phyloP scores from a whole-genome alignment of 768 basidiomycete species.

The Tricholoma hemisulphureum region DNA sequence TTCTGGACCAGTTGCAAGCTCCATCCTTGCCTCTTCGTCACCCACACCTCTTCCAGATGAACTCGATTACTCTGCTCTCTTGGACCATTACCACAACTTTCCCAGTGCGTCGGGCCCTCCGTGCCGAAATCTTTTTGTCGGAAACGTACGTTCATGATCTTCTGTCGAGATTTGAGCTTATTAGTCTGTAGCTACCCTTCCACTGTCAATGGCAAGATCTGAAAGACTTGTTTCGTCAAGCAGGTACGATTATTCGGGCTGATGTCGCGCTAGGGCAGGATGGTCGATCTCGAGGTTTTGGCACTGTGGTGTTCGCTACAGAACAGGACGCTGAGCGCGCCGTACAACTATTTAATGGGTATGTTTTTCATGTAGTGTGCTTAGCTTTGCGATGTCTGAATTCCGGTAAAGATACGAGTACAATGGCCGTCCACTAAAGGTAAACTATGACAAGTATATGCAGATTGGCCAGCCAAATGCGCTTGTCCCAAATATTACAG shows the following conservation, averaged over 20 bases:
- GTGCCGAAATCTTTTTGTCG: conserved; percentile 75
- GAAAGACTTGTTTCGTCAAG: conserved; percentile 91
- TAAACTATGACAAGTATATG: conserved; percentile 86
- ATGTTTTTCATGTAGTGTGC: conserved; percentile 25
- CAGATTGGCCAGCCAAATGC: conserved; percentile 21
- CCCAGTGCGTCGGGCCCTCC: conserved; percentile 21
- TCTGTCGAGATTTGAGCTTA: conserved; percentile 7
- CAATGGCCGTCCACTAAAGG: conserved; percentile 83
- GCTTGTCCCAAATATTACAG: conserved; percentile 1
- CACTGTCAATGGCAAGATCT: conserved; percentile 98
- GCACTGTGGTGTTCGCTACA: conserved; percentile 84
- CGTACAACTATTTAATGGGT: conserved; percentile 90
- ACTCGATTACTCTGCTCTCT: conserved; percentile 19
- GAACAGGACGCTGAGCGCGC: conserved; percentile 84
- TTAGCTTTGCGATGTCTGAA: conserved; percentile 6
- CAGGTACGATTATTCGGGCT: conserved; percentile 86
- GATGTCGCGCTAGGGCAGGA: conserved; percentile 88
- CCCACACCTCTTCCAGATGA: conserved; percentile 7
- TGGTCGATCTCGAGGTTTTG: conserved; percentile 88
- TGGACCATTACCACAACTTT: conserved; percentile 28
- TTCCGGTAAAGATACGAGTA: conserved; percentile 68
- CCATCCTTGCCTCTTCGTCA: not conserved
- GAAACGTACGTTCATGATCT: conserved; percentile 62
- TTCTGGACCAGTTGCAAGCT: not conserved
- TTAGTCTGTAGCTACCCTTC: conserved; percentile 68